Evolutionary conservation across 2,329 filamentous ascomycete genomes (phyloP).

Genomic region (Drechslera avenae): DNA sequence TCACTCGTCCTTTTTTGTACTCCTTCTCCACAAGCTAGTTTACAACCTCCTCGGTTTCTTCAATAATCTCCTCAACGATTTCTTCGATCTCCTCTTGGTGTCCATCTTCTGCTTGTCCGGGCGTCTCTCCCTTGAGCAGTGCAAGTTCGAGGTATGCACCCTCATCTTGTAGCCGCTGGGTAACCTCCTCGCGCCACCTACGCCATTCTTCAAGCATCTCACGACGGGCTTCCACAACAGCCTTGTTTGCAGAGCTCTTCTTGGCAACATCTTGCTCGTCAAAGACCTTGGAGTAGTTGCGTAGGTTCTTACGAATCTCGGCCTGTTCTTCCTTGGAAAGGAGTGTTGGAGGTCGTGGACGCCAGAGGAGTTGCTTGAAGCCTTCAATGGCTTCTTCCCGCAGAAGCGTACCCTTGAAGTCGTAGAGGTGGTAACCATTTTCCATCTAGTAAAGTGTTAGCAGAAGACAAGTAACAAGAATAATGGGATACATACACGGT

Average conservation of each 20-base stretch:
- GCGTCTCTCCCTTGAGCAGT: conserved; percentile 54
- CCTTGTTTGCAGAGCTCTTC: conserved; percentile 90
- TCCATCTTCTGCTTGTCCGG: conserved; percentile 53
- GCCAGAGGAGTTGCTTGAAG: conserved; percentile 98
- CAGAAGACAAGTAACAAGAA: conserved; percentile 1
- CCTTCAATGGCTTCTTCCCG: conserved; percentile 92
- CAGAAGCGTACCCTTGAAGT: conserved; percentile 88
- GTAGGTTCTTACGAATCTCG: conserved; percentile 95
- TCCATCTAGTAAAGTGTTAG: conserved; percentile 73
- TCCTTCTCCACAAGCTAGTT: conserved; percentile 20
- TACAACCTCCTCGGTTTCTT: conserved; percentile 83
- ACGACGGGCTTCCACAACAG: conserved; percentile 87
- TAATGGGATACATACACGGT: conserved; percentile 72
- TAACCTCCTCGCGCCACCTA: conserved; percentile 76
- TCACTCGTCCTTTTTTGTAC: neutral
- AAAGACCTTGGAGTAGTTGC: conserved; percentile 93
- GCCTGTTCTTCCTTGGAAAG: conserved; percentile 97
- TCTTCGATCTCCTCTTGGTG: conserved; percentile 66
- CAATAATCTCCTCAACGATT: conserved; percentile 86
- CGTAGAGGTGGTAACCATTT: conserved; percentile 98
- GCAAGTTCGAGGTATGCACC: conserved; percentile 63
- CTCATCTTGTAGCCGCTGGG: conserved; percentile 66
- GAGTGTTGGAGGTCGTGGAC: conserved; percentile 87
- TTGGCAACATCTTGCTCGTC: conserved; percentile 94
- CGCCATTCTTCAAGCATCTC: conserved; percentile 86